Evolutionary conservation across 2,329 filamentous ascomycete genomes (phyloP).

Genomic region (Seiridium unicorne): DNA sequence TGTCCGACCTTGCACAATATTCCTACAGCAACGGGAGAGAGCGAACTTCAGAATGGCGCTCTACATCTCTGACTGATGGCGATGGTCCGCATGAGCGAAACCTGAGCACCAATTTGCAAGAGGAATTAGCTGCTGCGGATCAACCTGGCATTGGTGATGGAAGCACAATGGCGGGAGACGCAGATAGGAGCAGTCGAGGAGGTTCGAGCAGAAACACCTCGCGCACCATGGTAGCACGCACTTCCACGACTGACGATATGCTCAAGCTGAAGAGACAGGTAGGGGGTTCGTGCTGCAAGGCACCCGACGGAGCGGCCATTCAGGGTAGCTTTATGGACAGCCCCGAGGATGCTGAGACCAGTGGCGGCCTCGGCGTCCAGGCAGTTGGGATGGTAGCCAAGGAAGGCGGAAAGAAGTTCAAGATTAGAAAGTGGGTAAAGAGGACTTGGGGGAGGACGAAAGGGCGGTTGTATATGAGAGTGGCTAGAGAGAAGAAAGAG

Average conservation of each 20-base stretch:
- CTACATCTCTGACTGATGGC: constrained; percentile 3
- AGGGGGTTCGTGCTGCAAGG: not conserved
- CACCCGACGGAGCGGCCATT: not conserved
- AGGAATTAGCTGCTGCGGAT: not conserved
- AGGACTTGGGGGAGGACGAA: not conserved
- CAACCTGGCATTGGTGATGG: not conserved
- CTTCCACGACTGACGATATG: not conserved
- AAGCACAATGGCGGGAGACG: not conserved
- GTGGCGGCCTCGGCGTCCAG: not conserved
- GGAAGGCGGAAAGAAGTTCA: not conserved
- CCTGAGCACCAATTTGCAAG: not conserved
- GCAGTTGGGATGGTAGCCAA: not conserved
- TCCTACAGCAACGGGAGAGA: not conserved
- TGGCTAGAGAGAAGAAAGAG: not conserved
- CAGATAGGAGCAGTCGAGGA: not conserved
- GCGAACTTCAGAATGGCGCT: not conserved
- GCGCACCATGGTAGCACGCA: not conserved
- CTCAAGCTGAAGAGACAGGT: not conserved
- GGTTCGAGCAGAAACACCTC: not conserved
- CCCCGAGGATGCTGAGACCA: not conserved
- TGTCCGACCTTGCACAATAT: not conserved
- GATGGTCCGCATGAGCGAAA: not conserved
- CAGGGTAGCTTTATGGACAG: not conserved
- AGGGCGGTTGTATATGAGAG: not conserved
- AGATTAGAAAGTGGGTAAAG: not conserved